Conservation (phyloP, 768 basidiomycete species). For the Leccinum olivaceopallidum region DNA sequence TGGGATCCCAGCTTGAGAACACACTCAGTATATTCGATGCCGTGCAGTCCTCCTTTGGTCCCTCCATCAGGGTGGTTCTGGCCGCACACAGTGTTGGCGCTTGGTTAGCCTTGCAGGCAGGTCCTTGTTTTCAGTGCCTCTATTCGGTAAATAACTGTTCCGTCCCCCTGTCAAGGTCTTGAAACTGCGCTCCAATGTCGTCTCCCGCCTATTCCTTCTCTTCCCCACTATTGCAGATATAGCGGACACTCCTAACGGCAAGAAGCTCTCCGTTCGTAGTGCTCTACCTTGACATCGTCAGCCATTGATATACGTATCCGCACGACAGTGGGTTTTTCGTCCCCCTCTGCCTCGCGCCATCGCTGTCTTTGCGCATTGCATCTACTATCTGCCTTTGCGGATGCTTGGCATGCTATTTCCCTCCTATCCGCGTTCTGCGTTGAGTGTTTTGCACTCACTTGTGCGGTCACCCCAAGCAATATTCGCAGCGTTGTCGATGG, state of each 20-base stretch:
- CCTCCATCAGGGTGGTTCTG: conserved; percentile 43
- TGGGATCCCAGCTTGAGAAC: conserved; percentile 54
- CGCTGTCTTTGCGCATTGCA: conserved; percentile 44
- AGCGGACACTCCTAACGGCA: conserved; percentile 63
- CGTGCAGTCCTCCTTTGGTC: conserved; percentile 33
- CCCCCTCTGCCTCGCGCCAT: conserved; percentile 46
- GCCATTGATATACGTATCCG: neutral
- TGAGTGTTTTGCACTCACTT: conserved; percentile 47
- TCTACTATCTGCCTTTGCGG: conserved; percentile 40
- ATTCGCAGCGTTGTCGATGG: conserved; percentile 58
- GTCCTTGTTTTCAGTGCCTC: conserved; percentile 10
- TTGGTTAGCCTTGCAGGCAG: conserved; percentile 66
- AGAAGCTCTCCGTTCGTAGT: conserved; percentile 51
- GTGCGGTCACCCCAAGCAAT: conserved; percentile 53
- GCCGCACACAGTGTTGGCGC: conserved; percentile 72
- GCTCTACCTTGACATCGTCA: too few species aligned
- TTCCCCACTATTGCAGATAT: conserved; percentile 74
- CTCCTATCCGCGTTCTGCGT: conserved; percentile 50
- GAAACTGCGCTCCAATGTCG: conserved; percentile 41
- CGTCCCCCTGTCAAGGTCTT: conserved; percentile 41
- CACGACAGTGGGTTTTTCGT: conserved; percentile 46
- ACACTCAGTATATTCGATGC: conserved; percentile 56
- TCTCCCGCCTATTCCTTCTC: conserved; percentile 55
- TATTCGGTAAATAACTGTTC: neutral
- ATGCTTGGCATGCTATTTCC: conserved; percentile 47